Evolutionary conservation across 805 yeast genomes (phyloP).

Genomic region (Pichia sporocuriosa): DNA sequence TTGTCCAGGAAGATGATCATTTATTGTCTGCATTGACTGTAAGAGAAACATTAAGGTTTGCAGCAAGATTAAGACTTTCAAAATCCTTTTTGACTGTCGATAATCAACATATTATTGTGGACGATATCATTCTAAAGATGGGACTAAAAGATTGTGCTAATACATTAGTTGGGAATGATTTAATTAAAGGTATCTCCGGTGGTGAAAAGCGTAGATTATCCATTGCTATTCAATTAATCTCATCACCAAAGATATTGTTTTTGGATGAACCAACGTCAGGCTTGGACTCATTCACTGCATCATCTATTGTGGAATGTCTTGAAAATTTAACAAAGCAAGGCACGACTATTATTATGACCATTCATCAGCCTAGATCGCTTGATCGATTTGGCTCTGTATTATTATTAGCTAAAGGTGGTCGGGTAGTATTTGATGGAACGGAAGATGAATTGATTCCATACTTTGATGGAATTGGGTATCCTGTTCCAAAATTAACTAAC

Average conservation of each 20-base stretch:
- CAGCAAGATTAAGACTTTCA: slow-evolving; percentile 63
- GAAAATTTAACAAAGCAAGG: slow-evolving; percentile 50
- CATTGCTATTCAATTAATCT: slow-evolving; percentile 70
- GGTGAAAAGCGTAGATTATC: slow-evolving; percentile 82
- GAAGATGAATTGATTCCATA: slow-evolving; percentile 40
- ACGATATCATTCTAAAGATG: slow-evolving; percentile 53
- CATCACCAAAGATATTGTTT: slow-evolving; percentile 63
- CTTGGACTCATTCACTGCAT: slow-evolving; percentile 72
- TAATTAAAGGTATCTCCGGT: slow-evolving; percentile 61
- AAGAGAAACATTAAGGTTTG: slow-evolving; percentile 64
- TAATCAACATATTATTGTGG: slow-evolving; percentile 43
- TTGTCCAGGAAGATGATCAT: slow-evolving; percentile 74
- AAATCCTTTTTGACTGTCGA: slow-evolving; percentile 27
- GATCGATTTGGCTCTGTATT: slow-evolving; percentile 62
- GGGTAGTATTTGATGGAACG: slow-evolving; percentile 60
- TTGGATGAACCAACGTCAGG: slow-evolving; percentile 91
- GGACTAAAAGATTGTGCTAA: slow-evolving; percentile 75
- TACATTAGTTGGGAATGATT: slow-evolving; percentile 57
- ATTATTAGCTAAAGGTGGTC: slow-evolving; percentile 66
- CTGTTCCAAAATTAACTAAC: slow-evolving; percentile 55
- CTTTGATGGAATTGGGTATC: slow-evolving; percentile 43
- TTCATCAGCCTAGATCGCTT: slow-evolving; percentile 78
- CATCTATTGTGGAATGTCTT: slow-evolving; percentile 56
- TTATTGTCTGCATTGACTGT: slow-evolving; percentile 68
- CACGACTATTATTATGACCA: slow-evolving; percentile 65